Evolutionary conservation across 345 rosid species (phyloP).

Genomic region (Pelargonium nanum): DNA sequence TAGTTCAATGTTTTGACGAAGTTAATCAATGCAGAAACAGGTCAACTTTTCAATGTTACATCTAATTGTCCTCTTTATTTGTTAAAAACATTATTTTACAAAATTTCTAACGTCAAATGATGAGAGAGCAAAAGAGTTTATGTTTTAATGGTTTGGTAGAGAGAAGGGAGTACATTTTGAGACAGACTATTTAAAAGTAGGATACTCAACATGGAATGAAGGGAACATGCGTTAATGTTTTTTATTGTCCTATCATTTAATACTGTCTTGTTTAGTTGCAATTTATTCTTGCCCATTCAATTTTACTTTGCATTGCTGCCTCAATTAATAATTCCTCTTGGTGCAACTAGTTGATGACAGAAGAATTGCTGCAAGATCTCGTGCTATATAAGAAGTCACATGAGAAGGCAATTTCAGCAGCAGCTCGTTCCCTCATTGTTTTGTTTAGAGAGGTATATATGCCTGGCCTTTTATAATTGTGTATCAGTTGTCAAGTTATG

Average conservation of each 20-base stretch:
- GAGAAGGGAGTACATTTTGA: no score
- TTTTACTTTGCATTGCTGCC: not conserved
- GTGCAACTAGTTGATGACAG: slow-evolving; percentile 70
- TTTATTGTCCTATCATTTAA: not conserved
- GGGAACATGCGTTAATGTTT: no score
- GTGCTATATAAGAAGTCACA: slow-evolving; percentile 76
- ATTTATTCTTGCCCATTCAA: not conserved
- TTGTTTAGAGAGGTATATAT: slow-evolving; percentile 83
- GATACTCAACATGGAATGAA: no score
- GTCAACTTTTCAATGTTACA: no score
- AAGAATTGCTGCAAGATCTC: slow-evolving; percentile 91
- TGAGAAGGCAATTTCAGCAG: slow-evolving; percentile 79
- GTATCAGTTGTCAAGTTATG: slow-evolving; percentile 2
- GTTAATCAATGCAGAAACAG: no score
- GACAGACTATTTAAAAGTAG: no score
- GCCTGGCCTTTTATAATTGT: not conserved
- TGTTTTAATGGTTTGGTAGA: no score
- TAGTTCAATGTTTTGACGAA: no score
- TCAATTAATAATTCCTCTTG: slow-evolving; percentile 9
- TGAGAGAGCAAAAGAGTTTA: no score
- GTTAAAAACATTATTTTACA: no score
- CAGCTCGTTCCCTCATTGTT: slow-evolving; percentile 76
- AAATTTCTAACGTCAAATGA: no score
- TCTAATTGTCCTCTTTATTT: no score
- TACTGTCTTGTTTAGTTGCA: not conserved